Base-by-base conservation (phyloP, 148 eudicot species). In the Cornus kousa region DNA sequence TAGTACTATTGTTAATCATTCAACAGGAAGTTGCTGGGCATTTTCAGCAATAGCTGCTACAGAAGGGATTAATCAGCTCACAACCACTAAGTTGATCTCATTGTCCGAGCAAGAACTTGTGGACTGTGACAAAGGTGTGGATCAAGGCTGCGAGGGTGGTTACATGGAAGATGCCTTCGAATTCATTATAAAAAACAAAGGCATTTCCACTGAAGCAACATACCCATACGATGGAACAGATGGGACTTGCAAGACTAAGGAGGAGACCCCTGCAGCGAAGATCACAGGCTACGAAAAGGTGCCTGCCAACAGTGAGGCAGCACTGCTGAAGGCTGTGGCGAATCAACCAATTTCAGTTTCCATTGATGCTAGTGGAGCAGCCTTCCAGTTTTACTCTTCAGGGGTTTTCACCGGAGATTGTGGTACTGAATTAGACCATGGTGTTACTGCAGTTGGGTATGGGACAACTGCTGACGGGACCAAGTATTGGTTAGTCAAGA, bases 401-500 rank as follows among this genome's bases (percentile, higher is more conserved):
- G 83, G 79, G 0, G 70, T 81, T 71, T 81, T 76, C 22, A 76
- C 76, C 0, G 76, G 83, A 23, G 32, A 39, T 5, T 76, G 79
- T 65, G 83, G 83, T 50, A 81, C 79, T 20, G 48, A 46, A 0
- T 22, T 76, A 33, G 70, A 70, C 48, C 83, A 81, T 76, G 83
- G 72, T 32, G 79, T 81, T 3, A 48, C 79, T 5, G 79, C 76
- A 3, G 72, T 81, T 19, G 79, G 83, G 0, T 81, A 71, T 71
- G 83, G 83, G 19, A 71, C 50, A 32, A 71, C 17, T n/a, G 70
- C 24, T 5, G 72, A 81, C 32, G 83, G 79, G 0, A 81, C 70
- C 57, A 76, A 76, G 66, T 81, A 76, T 50, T 81, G 83, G 83
- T 48, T 81, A 23, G 84, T 82, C 9, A 82, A 82, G 74, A 82